Percentiles rank a stretch among this genome's conserved stretches.
phyloP scores from a whole-genome alignment of 768 basidiomycete species.

The Mycena haematopus region DNA sequence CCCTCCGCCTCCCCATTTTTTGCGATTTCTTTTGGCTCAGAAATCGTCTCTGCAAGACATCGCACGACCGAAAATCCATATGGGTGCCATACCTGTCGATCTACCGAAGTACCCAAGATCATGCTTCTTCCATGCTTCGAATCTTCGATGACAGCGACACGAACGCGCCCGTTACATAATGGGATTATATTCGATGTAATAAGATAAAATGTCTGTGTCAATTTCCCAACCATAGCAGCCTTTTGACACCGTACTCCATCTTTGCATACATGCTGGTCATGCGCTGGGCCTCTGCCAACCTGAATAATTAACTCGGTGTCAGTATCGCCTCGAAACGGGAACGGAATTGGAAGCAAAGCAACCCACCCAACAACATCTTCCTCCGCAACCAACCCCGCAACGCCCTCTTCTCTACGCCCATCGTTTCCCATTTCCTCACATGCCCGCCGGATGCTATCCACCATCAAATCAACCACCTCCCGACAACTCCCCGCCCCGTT shows the following conservation, averaged over 20 bases:
- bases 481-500: constrained; percentile 70
- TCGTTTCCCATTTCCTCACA: constrained; percentile 58
- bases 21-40: neutral
- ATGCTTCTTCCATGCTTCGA: neutral
- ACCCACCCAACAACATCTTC: constrained; percentile 84
- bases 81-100: constrained; percentile 17
- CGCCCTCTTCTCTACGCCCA: constrained; percentile 48
- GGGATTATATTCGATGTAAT: neutral
- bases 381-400: constrained; percentile 55
- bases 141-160: neutral
- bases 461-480: constrained; percentile 79
- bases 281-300: constrained; percentile 81
- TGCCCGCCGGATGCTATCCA: constrained; percentile 69
- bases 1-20: neutral
- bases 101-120: neutral
- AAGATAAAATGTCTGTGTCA: neutral
- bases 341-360: neutral
- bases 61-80: neutral
- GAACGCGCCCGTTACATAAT: neutral
- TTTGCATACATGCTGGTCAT: constrained; percentile 89
- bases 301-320: constrained; percentile 39
- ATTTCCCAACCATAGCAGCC: constrained; percentile 86
- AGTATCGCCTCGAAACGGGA: constrained; percentile 16
- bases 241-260: constrained; percentile 93
- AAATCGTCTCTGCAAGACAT: neutral